Percentiles rank a stretch among this genome's conserved stretches.
phyloP scores from a whole-genome alignment of 805 yeast genomes.

The Kluyveromyces siamensis region DNA sequence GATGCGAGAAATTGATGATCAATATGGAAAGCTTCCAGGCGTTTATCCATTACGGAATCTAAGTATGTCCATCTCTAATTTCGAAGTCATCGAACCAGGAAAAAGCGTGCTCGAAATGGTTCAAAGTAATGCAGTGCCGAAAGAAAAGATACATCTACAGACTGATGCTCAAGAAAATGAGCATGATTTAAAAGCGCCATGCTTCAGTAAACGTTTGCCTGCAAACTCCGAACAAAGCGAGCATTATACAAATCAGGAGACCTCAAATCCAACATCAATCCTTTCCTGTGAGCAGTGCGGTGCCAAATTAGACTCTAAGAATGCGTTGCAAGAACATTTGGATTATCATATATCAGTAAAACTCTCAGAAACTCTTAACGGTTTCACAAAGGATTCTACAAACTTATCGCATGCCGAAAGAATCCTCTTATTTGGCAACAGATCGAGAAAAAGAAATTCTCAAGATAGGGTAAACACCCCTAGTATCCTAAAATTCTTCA shows the following conservation, averaged over 20 bases:
- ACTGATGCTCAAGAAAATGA: too few species aligned
- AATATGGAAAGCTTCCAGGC: slow-evolving; percentile 14
- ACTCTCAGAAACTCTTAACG: slow-evolving; percentile 37
- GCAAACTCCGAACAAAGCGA: too few species aligned
- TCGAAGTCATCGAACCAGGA: slow-evolving; percentile 35
- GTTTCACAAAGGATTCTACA: slow-evolving; percentile 19
- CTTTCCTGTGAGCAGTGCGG: slow-evolving; percentile 16
- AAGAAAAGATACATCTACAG: neutral
- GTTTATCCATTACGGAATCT: slow-evolving; percentile 44
- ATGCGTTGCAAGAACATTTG: slow-evolving; percentile 35
- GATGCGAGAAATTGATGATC: slow-evolving; percentile 32
- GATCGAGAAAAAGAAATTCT: slow-evolving; percentile 3
- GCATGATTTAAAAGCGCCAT: too few species aligned
- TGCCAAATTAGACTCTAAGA: slow-evolving; percentile 8
- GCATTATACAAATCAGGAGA: too few species aligned
- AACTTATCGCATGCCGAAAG: slow-evolving; percentile 23
- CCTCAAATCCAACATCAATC: neutral
- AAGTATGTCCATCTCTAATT: slow-evolving; percentile 44
- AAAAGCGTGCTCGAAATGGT: slow-evolving; percentile 27
- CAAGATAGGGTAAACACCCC: slow-evolving; percentile 15
- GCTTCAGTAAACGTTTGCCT: too few species aligned
- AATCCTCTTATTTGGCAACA: slow-evolving; percentile 15
- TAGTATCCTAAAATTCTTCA: slow-evolving; percentile 22
- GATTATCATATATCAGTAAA: slow-evolving; percentile 48
- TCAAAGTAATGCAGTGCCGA: slow-evolving; percentile 14